A percentile compares a stretch with the other conserved stretches of the same genome.
Conservation (phyloP, 495 filamentous ascomycete genomes). For the Xylaria bambusicola region DNA sequence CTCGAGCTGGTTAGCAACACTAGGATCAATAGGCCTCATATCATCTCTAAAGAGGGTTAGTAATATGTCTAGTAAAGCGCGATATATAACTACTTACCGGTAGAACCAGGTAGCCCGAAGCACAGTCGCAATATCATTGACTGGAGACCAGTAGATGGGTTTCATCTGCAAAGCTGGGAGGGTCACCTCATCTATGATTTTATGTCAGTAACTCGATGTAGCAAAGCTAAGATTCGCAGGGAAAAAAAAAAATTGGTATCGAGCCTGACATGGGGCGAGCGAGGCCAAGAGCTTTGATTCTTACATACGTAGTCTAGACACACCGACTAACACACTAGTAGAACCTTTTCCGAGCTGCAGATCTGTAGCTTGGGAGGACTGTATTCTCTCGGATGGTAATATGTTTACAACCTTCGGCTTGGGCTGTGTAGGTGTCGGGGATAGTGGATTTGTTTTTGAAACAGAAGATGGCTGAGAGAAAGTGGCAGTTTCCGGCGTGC, state of each 20-base stretch:
- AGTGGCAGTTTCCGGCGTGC: conserved; percentile 25
- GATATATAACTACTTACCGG: conserved; percentile 40
- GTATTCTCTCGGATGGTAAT: conserved; percentile 4
- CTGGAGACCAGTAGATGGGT: conserved; percentile 97
- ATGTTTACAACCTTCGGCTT: conserved; percentile 14
- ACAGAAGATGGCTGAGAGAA: conserved; percentile 30
- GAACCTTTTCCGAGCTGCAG: conserved; percentile 26
- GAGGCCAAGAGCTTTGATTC: not conserved
- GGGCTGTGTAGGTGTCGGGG: conserved; percentile 17
- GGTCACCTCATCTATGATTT: conserved; percentile 45
- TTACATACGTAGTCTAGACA: conserved; percentile 63
- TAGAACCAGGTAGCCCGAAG: conserved; percentile 96
- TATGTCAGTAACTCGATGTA: conserved; percentile 1
- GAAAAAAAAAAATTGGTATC: not conserved
- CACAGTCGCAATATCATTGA: conserved; percentile 83
- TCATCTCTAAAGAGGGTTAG: conserved; percentile 57
- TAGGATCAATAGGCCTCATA: conserved; percentile 83
- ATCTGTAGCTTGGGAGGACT: conserved; percentile 9
- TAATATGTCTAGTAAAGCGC: not conserved
- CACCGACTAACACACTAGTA: conserved; percentile 68
- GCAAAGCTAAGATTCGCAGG: not conserved
- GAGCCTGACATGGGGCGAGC: not conserved
- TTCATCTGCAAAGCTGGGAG: conserved; percentile 75
- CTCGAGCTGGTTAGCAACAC: conserved; percentile 91
- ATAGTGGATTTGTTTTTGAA: conserved; percentile 20